Percentiles rank a stretch among this genome's conserved stretches.
phyloP scores from a whole-genome alignment of 1,284 basidiomycete genomes.

The Cryptococcus amylolentus region DNA sequence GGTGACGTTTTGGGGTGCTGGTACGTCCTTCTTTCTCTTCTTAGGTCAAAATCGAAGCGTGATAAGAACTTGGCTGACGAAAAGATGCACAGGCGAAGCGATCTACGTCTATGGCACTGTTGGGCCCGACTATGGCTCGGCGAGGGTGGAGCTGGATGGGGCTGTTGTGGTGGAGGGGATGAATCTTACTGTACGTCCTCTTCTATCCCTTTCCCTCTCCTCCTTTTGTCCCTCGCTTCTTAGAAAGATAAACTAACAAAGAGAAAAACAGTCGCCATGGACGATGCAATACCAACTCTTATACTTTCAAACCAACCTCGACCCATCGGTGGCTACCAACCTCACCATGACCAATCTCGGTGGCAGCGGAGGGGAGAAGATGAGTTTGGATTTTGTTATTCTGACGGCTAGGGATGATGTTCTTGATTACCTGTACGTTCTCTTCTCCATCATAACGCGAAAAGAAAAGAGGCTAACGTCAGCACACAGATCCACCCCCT shows the following conservation, averaged over 20 bases:
- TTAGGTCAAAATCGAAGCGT: too few relatives aligned
- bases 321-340: slow-evolving; percentile 7
- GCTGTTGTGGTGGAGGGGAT: slow-evolving; percentile 17
- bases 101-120: slow-evolving; percentile 33
- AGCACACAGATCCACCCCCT: too few relatives aligned
- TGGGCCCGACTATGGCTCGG: slow-evolving; percentile 33
- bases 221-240: not conserved
- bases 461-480: too few relatives aligned
- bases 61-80: not conserved
- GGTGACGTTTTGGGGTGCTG: slow-evolving; percentile 23
- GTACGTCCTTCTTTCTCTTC: slow-evolving; percentile 12
- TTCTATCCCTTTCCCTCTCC: not conserved
- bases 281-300: slow-evolving; percentile 27
- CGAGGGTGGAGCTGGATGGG: slow-evolving; percentile 25
- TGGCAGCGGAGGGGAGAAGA: slow-evolving; percentile 5
- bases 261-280: slow-evolving; percentile 24
- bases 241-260: not conserved
- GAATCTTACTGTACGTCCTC: slow-evolving; percentile 28
- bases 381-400: slow-evolving; percentile 31
- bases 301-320: slow-evolving; percentile 31
- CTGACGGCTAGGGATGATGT: slow-evolving; percentile 21
- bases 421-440: not conserved
- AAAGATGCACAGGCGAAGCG: slow-evolving; percentile 21
- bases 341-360: slow-evolving; percentile 33
- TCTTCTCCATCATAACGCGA: not conserved